These are phyloP conservation scores for Brassica juncea DNA, from an alignment of 345 rosid species.

Conservation along the genomic window DNA sequence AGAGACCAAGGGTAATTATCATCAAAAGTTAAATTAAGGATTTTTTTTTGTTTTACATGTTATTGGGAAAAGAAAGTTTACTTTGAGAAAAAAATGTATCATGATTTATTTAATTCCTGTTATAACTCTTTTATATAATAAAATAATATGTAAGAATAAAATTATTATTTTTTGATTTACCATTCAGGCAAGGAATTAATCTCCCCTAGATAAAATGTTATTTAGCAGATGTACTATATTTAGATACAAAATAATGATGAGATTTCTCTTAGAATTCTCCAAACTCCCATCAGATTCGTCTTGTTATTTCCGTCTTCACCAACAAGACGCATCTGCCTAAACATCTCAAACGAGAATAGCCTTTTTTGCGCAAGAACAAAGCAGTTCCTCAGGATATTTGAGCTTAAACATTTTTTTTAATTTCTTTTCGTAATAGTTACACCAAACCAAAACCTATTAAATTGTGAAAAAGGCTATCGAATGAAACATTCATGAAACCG, in stretches of 20 bases:
- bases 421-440: neutral
- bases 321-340: neutral
- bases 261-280: neutral
- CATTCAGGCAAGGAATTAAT: no score
- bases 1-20: neutral
- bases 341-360: neutral
- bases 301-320: neutral
- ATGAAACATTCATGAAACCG: neutral
- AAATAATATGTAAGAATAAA: neutral
- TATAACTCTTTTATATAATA: neutral
- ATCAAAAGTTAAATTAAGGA: neutral
- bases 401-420: neutral
- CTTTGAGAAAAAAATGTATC: neutral
- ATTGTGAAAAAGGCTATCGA: neutral
- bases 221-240: neutral
- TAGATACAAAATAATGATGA: neutral
- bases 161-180: no score
- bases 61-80: neutral
- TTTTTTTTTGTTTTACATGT: neutral
- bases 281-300: neutral
- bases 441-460: neutral
- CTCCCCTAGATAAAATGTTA: neutral
- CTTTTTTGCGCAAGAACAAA: neutral
- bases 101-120: neutral
- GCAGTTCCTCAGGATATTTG: neutral